Conservation (phyloP, 2,329 filamentous ascomycete genomes). For the Elsinoe ampelina region DNA sequence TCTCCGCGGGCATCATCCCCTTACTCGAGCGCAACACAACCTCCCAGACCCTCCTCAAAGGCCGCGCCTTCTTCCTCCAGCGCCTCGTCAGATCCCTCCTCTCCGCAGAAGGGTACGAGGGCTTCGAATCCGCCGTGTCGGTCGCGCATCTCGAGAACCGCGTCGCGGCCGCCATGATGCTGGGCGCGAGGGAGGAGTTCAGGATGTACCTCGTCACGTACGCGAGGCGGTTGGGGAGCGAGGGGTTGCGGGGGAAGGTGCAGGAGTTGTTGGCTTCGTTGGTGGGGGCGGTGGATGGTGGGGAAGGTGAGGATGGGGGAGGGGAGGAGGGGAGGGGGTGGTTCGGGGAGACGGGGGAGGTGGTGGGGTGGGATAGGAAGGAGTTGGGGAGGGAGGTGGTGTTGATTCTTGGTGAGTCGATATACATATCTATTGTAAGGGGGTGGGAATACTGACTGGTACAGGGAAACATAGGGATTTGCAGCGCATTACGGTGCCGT, state of each 20-base stretch:
- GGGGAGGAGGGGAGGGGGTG: conserved; percentile 44
- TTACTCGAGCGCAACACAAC: conserved; percentile 92
- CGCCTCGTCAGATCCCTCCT: conserved; percentile 82
- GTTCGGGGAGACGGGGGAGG: conserved; percentile 57
- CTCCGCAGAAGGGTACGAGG: conserved; percentile 82
- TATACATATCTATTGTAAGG: background rate
- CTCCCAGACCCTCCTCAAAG: conserved; percentile 81
- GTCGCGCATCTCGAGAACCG: conserved; percentile 94
- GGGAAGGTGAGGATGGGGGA: conserved; percentile 41
- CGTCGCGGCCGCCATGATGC: conserved; percentile 74
- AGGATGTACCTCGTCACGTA: conserved; percentile 96
- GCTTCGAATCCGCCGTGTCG: conserved; percentile 81
- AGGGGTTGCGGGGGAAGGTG: conserved; percentile 78
- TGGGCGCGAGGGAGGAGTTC: conserved; percentile 87
- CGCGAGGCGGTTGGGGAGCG: conserved; percentile 85
- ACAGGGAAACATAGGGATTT: conserved; percentile 90
- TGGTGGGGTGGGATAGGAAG: conserved; percentile 86
- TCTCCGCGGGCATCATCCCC: conserved; percentile 88
- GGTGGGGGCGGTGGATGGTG: conserved; percentile 59
- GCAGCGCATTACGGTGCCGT: conserved; percentile 89
- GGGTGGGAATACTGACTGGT: conserved; percentile 26
- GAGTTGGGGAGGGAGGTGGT: conserved; percentile 86
- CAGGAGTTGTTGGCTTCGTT: conserved; percentile 82
- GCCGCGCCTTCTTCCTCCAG: conserved; percentile 82
- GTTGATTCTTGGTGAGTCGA: conserved; percentile 71